Evolutionary conservation across 208 protist genomes (phyloP).

Genomic region (Trypanosoma boissoni): DNA sequence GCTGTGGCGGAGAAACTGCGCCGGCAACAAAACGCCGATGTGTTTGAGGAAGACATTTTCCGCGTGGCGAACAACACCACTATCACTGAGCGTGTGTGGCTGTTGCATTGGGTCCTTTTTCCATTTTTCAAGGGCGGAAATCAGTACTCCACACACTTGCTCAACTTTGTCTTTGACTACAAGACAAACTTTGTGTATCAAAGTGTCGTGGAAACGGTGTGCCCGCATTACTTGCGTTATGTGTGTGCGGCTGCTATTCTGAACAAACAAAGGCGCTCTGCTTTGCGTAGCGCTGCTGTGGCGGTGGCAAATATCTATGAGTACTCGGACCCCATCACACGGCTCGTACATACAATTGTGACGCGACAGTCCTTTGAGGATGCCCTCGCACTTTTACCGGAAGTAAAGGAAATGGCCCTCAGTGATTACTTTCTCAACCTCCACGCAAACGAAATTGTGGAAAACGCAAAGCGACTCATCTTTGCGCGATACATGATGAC

Average conservation of each 20-base stretch:
- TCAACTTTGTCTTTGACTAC: constrained; percentile 84
- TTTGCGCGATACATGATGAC: constrained; percentile 85
- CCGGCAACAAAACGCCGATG: constrained; percentile 58
- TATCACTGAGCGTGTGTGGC: constrained; percentile 72
- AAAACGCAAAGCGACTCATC: constrained; percentile 78
- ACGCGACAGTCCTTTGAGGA: constrained; percentile 73
- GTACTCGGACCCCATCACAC: constrained; percentile 87
- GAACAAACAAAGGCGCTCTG: constrained; percentile 66
- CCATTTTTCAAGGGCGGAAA: constrained; percentile 89
- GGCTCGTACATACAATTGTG: constrained; percentile 63
- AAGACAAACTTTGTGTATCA: constrained; percentile 69
- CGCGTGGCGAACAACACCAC: constrained; percentile 56
- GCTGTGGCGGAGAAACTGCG: constrained; percentile 70
- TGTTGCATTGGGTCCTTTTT: constrained; percentile 92
- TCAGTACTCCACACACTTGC: constrained; percentile 72
- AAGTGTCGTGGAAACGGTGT: constrained; percentile 82
- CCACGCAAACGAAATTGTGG: constrained; percentile 66
- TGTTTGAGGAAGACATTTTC: constrained; percentile 61
- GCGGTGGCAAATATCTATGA: constrained; percentile 76
- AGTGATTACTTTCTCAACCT: constrained; percentile 85
- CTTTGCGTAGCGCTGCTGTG: constrained; percentile 59
- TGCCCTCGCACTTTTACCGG: constrained; percentile 70
- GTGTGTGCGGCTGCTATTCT: constrained; percentile 84
- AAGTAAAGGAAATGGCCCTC: constrained; percentile 52
- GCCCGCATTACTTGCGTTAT: constrained; percentile 90